Base-by-base conservation (phyloP, 768 basidiomycete species). In the Sarcodon aspratus region DNA sequence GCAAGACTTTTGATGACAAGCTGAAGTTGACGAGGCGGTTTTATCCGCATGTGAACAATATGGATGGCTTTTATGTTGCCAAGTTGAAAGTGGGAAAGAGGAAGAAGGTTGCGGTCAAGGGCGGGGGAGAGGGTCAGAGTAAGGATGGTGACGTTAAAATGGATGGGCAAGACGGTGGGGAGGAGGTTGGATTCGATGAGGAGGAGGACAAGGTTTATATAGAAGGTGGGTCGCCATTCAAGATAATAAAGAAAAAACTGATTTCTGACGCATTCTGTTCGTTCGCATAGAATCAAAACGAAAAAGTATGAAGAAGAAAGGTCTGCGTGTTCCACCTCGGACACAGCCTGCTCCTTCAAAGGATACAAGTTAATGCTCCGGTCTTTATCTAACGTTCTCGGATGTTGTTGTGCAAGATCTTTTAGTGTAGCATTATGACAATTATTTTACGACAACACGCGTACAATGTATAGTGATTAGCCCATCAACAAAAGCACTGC, bases 21-120 rank as follows among this genome's bases (percentile, higher is more conserved):
- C 63, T 99, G 58, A 74, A 70, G 53, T 66, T 95, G 54, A 96
- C 96, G 15, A 71, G 92, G 56, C 72, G 96, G 52, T 95, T 92
- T 65, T 95, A 93, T 62, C 89, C 94, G 12, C 94, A 97, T 65
- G 93, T 96, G 57, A 94, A 97, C 69, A 99, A 99, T 67, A 96
- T 98, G 94, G 96, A 99, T 63, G 96, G 96, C 6, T 99, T 99
- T 75, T 99, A 77, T 64, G 94, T 98, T 48, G 95, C 95, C 51
- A 98, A 98, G 66, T 90, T 99, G 76, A 94, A 88, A 66, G 83
- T 98, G n/a, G 85, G 80, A 62, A 88, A 80, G 66, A 75, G 83
- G 51, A 61, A 68, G 44, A 93, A 86, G 68, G 59, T 50, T 34
- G 59, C 58, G 48, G 61, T 57, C 36, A 63, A 63, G 44, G 54